Evolutionary conservation across 2,329 filamentous ascomycete genomes (phyloP).

Genomic region (Didymella exigua): DNA sequence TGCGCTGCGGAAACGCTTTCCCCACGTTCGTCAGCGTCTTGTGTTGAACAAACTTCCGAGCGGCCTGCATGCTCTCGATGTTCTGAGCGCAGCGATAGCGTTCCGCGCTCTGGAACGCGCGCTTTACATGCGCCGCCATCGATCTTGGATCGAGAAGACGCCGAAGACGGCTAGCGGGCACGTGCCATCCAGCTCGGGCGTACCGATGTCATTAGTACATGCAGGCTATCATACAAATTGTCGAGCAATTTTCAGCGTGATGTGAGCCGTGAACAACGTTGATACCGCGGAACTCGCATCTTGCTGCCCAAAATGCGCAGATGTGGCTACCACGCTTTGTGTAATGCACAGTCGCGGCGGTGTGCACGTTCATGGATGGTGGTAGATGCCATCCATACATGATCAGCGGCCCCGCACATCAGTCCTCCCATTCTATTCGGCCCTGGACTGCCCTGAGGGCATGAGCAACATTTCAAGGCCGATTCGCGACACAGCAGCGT

Average conservation of each 20-base stretch:
- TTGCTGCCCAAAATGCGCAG: conserved; percentile 2
- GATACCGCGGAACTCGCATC: background rate
- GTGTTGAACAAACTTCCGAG: background rate
- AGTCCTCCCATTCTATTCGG: background rate
- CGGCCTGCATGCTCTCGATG: background rate
- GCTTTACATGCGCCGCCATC: background rate
- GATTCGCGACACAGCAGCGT: conserved; percentile 2
- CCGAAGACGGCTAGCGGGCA: conserved; percentile 20
- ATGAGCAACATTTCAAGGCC: conserved; percentile 1
- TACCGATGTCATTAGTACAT: too few relatives aligned
- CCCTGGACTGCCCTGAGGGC: conserved; percentile 2
- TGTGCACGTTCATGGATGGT: background rate
- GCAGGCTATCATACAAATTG: conserved; percentile 29
- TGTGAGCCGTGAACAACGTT: conserved; percentile 11
- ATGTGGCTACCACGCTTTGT: background rate
- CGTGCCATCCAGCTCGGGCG: conserved; percentile 18
- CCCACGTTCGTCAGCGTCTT: conserved; percentile 15
- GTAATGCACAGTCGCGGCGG: background rate
- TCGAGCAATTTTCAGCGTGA: conserved; percentile 16
- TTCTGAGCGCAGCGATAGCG: background rate
- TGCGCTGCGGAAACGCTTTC: conserved; percentile 12
- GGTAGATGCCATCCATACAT: conserved; percentile 7
- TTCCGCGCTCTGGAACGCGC: background rate
- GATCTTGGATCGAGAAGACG: conserved; percentile 9
- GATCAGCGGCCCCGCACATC: conserved; percentile 13